phyloP scores from a whole-genome alignment of 2,329 filamentous ascomycete genomes.

The Zymoseptoria pseudotritici region DNA sequence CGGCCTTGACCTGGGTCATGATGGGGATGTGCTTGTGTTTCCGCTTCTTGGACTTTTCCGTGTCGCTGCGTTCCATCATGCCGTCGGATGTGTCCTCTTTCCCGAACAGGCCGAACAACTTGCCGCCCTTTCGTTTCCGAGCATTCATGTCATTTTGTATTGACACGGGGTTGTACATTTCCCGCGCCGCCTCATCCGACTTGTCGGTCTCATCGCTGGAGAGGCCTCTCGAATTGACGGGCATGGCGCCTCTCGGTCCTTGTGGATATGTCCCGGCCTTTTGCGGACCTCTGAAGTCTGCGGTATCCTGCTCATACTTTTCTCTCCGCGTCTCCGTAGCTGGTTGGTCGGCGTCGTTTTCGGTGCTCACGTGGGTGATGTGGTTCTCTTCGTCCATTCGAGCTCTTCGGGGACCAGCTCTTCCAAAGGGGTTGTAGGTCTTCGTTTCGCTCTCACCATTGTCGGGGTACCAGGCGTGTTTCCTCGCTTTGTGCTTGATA shows the following conservation, averaged over 20 bases:
- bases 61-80: conserved; percentile 12
- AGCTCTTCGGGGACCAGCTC: conserved; percentile 11
- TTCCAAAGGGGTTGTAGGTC: conserved; percentile 24
- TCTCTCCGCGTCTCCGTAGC: conserved; percentile 9
- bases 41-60: conserved; percentile 19
- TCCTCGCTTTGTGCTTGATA: conserved; percentile 25
- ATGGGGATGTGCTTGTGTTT: conserved; percentile 23
- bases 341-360: conserved; percentile 15
- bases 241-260: conserved; percentile 4
- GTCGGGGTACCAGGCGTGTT: conserved; percentile 24
- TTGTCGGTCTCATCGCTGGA: conserved; percentile 2
- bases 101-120: conserved; percentile 16
- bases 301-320: conserved; percentile 5
- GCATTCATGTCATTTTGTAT: conserved; percentile 6
- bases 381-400: conserved; percentile 17
- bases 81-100: conserved; percentile 13
- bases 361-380: conserved; percentile 8
- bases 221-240: conserved; percentile 10
- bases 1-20: conserved; percentile 57
- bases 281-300: conserved; percentile 5
- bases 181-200: conserved; percentile 3
- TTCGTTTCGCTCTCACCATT: conserved; percentile 9
- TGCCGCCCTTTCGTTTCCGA: conserved; percentile 16
- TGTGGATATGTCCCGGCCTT: conserved; percentile 20
- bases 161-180: neutral